These are phyloP conservation scores for Metschnikowia similis DNA, from an alignment of 805 yeast species.

Conservation along the genomic window DNA sequence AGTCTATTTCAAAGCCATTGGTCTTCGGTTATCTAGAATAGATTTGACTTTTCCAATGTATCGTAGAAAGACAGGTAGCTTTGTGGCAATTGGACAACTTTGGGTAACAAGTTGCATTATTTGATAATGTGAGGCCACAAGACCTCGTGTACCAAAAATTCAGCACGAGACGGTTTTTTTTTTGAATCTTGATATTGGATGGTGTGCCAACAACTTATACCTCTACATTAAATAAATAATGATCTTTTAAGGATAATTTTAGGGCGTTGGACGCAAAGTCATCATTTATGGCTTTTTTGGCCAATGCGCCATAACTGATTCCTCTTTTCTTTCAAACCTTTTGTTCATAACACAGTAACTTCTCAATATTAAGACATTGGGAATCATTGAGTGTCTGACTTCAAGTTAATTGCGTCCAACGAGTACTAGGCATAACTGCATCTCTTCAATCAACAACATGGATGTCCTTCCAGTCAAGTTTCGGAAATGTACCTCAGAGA, in stretches of 20 bases:
- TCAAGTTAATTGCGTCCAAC: neutral
- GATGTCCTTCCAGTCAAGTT: too few species aligned
- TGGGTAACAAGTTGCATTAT: conserved; percentile 49
- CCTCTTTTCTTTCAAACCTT: conserved; percentile 44
- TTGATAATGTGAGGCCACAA: conserved; percentile 60
- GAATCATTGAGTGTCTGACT: neutral
- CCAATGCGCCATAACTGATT: conserved; percentile 51
- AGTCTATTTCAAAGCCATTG: conserved; percentile 58
- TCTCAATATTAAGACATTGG: conserved; percentile 13
- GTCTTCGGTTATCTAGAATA: conserved; percentile 77
- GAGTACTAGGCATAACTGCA: neutral
- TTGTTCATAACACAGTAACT: conserved; percentile 43
- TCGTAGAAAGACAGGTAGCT: conserved; percentile 79
- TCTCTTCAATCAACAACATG: neutral
- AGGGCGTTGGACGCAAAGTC: conserved; percentile 36
- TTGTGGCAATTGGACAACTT: conserved; percentile 69
- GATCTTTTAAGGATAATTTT: conserved; percentile 19
- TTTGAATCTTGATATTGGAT: conserved; percentile 50
- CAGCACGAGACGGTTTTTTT: conserved; percentile 80
- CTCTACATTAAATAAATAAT: conserved; percentile 34
- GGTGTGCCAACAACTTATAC: conserved; percentile 37
- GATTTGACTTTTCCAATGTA: conserved; percentile 80
- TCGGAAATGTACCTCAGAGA: too few species aligned
- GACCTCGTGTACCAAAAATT: conserved; percentile 80
- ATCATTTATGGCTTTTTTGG: conserved; percentile 41